A percentile compares a stretch with the other conserved stretches of the same genome.
These are phyloP conservation scores for Clavispora phyllophila DNA, from an alignment of 805 yeast genomes.

Conservation along the genomic window DNA sequence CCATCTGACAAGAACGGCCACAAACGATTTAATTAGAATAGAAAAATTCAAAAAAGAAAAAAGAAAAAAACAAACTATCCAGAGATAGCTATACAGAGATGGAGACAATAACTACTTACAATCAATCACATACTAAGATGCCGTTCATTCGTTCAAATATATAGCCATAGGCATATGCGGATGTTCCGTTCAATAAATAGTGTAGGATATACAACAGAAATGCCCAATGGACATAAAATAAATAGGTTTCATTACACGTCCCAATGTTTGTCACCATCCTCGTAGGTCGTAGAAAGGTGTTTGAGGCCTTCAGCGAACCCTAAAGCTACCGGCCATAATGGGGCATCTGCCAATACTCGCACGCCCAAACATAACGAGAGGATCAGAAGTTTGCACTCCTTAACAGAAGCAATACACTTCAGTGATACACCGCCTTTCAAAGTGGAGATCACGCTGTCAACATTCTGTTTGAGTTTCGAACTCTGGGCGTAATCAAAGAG, in stretches of 20 bases:
- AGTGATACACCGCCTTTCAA: neutral
- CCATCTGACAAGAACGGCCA: no score
- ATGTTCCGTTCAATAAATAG: neutral
- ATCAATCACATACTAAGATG: no score
- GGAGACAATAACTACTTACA: no score
- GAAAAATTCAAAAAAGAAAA: no score
- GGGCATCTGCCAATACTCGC: constrained; percentile 75
- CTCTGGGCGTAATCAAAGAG: constrained; percentile 39
- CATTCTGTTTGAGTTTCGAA: constrained; percentile 9
- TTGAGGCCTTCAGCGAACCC: constrained; percentile 77
- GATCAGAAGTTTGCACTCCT: constrained; percentile 48
- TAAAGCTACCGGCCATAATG: constrained; percentile 80
- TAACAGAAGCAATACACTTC: constrained; percentile 11
- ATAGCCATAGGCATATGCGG: neutral
- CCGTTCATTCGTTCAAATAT: neutral
- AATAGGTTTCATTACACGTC: neutral
- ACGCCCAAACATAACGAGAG: constrained; percentile 65
- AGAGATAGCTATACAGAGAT: no score
- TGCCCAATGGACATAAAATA: neutral
- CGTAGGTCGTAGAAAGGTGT: constrained; percentile 35
- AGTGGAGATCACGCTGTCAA: constrained; percentile 2
- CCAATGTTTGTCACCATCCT: neutral
- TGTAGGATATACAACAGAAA: neutral
- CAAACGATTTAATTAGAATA: no score
- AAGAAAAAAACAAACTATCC: no score